These are phyloP conservation scores for Moricandia moricandioides DNA, from an alignment of 345 rosid species.

Conservation along the genomic window DNA sequence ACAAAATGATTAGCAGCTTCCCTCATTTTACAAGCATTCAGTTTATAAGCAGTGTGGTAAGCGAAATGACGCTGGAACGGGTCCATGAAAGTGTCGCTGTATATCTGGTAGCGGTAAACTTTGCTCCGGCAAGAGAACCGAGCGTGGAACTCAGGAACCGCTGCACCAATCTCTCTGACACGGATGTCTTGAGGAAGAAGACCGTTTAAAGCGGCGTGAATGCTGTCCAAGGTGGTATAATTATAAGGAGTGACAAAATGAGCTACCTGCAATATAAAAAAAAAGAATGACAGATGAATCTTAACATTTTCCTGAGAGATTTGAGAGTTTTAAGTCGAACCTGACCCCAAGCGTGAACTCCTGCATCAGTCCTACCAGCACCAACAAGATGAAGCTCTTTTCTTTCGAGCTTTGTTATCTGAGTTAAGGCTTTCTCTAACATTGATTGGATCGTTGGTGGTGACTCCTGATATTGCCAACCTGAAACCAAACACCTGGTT, in stretches of 20 bases:
- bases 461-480: conserved; percentile 88
- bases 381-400: conserved; percentile 70
- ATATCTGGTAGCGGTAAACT: conserved; percentile 78
- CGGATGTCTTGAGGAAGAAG: conserved; percentile 82
- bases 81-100: conserved; percentile 70
- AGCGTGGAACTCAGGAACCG: conserved; percentile 76
- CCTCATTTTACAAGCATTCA: conserved; percentile 55
- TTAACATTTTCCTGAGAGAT: not conserved
- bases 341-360: conserved; percentile 99
- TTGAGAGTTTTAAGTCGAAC: conserved; percentile 36
- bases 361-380: conserved; percentile 87
- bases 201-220: conserved; percentile 80
- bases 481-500: conserved; percentile 35
- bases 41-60: conserved; percentile 59
- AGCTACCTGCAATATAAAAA: conserved; percentile 59
- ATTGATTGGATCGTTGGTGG: conserved; percentile 84
- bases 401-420: conserved; percentile 62
- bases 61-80: conserved; percentile 72
- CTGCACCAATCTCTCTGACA: conserved; percentile 78
- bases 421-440: conserved; percentile 66
- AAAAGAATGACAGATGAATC: not conserved
- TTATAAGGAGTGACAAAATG: conserved; percentile 89
- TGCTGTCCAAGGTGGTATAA: conserved; percentile 57
- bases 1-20: conserved; percentile 69
- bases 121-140: conserved; percentile 74